These are phyloP conservation scores for Cyclocybe cylindracea DNA, from an alignment of 768 basidiomycete genomes.

Conservation along the genomic window DNA sequence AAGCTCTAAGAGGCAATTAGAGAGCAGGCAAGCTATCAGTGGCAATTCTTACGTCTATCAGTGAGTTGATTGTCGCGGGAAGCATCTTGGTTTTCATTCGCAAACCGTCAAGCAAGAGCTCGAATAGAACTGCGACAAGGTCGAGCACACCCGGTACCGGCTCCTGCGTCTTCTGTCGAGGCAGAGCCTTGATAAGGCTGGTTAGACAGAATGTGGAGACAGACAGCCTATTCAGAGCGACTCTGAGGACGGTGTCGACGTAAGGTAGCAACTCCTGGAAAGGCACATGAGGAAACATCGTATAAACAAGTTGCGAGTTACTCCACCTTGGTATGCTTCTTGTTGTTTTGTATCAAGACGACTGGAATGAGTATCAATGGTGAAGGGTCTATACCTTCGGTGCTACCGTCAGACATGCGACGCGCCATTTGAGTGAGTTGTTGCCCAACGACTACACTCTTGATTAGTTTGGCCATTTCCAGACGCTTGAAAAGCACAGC, in stretches of 20 bases:
- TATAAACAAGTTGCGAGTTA: background rate
- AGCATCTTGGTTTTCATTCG: slow-evolving; percentile 52
- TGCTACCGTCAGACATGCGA: slow-evolving; percentile 55
- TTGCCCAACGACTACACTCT: slow-evolving; percentile 52
- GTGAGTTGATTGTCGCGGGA: slow-evolving; percentile 47
- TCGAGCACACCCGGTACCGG: slow-evolving; percentile 24
- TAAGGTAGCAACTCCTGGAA: slow-evolving; percentile 58
- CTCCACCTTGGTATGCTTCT: slow-evolving; percentile 54
- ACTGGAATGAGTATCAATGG: slow-evolving; percentile 54
- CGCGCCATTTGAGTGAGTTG: slow-evolving; percentile 55
- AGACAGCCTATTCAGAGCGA: slow-evolving; percentile 47
- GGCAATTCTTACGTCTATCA: slow-evolving; percentile 49
- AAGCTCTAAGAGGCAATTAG: slow-evolving; percentile 19
- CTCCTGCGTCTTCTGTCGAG: slow-evolving; percentile 39
- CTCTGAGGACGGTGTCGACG: slow-evolving; percentile 62
- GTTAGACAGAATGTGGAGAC: slow-evolving; percentile 45
- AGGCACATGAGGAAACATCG: slow-evolving; percentile 3
- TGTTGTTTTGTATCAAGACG: slow-evolving; percentile 60
- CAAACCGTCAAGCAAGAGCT: slow-evolving; percentile 53
- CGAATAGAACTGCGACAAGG: slow-evolving; percentile 45
- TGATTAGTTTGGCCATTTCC: background rate
- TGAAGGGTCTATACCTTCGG: slow-evolving; percentile 53
- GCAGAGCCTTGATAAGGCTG: slow-evolving; percentile 43
- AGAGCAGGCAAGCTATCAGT: background rate
- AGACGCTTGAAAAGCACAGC: slow-evolving; percentile 15